phyloP scores from a whole-genome alignment of 2,329 filamentous ascomycete genomes.

The Leptographium galeiforme region DNA sequence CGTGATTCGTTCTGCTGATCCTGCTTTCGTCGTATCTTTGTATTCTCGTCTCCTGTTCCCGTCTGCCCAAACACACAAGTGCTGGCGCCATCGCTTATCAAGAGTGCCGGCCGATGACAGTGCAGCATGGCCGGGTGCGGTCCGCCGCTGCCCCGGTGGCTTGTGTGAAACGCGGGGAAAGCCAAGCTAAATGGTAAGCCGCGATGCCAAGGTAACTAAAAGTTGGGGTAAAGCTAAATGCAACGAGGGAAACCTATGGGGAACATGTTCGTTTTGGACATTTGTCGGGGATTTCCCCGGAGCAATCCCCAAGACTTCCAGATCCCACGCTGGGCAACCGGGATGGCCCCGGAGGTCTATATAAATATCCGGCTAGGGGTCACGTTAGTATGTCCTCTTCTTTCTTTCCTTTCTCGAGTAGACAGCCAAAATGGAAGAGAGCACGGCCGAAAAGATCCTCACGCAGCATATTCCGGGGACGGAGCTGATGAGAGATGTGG shows the following conservation, averaged over 20 bases:
- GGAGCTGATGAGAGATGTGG: not conserved
- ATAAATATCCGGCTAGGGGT: not conserved
- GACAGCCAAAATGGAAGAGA: not conserved
- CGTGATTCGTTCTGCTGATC: not conserved
- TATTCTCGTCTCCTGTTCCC: not conserved
- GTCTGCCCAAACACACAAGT: conserved; percentile 4
- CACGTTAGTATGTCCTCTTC: not conserved
- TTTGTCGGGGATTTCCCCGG: not conserved
- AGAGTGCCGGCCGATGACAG: not conserved
- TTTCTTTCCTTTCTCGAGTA: not conserved
- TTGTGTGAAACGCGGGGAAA: not conserved
- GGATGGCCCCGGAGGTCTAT: not conserved
- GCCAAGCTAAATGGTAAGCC: not conserved
- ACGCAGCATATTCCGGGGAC: not conserved
- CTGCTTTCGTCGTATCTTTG: not conserved
- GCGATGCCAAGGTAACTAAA: not conserved
- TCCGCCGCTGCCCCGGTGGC: not conserved
- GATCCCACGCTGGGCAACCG: not conserved
- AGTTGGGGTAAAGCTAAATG: not conserved
- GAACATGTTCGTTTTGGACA: not conserved
- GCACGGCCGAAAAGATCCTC: not conserved
- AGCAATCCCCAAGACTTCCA: not conserved
- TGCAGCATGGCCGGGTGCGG: not conserved
- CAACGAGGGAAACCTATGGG: not conserved
- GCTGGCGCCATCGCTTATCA: not conserved